These are phyloP conservation scores for Melampsora larici-populina DNA, from an alignment of 1,284 basidiomycete species.

Conservation along the genomic window DNA sequence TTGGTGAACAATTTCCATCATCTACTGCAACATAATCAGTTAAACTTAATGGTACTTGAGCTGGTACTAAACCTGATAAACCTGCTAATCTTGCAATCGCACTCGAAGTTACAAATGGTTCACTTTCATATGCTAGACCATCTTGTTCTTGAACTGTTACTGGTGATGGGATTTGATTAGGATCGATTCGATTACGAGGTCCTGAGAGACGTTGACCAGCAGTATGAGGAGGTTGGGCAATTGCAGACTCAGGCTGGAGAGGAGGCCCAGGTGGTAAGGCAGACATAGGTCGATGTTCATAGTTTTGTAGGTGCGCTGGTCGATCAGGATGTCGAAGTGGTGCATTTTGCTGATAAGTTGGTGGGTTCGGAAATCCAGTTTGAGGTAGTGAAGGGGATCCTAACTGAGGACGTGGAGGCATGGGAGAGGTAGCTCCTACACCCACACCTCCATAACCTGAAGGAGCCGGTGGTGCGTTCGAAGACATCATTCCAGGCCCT, in stretches of 20 bases:
- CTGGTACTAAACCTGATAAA: slow-evolving; percentile 45
- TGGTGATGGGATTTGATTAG: slow-evolving; percentile 85
- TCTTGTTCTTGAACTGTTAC: slow-evolving; percentile 79
- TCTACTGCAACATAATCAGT: slow-evolving; percentile 86
- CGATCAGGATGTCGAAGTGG: slow-evolving; percentile 26
- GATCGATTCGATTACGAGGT: slow-evolving; percentile 78
- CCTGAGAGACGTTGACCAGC: slow-evolving; percentile 58
- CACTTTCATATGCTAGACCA: slow-evolving; percentile 74
- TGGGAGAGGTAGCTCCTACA: slow-evolving; percentile 1
- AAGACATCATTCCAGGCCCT: slow-evolving; percentile 26
- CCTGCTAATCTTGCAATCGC: slow-evolving; percentile 56
- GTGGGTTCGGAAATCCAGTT: neutral
- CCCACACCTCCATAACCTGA: slow-evolving; percentile 36
- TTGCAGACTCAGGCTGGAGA: slow-evolving; percentile 36
- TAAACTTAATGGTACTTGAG: slow-evolving; percentile 73
- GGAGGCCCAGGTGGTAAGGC: slow-evolving; percentile 36
- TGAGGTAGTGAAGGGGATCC: neutral
- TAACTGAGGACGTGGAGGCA: slow-evolving; percentile 27
- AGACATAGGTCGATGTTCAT: slow-evolving; percentile 39
- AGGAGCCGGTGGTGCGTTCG: neutral
- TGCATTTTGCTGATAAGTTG: neutral
- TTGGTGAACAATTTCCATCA: slow-evolving; percentile 76
- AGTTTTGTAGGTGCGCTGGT: slow-evolving; percentile 23
- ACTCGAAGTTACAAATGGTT: slow-evolving; percentile 71
- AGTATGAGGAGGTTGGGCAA: slow-evolving; percentile 56